Percentiles rank a stretch among this genome's conserved stretches.
Evolutionary conservation across 1,139 yeast species (phyloP).

Genomic region (Candida albicans): DNA sequence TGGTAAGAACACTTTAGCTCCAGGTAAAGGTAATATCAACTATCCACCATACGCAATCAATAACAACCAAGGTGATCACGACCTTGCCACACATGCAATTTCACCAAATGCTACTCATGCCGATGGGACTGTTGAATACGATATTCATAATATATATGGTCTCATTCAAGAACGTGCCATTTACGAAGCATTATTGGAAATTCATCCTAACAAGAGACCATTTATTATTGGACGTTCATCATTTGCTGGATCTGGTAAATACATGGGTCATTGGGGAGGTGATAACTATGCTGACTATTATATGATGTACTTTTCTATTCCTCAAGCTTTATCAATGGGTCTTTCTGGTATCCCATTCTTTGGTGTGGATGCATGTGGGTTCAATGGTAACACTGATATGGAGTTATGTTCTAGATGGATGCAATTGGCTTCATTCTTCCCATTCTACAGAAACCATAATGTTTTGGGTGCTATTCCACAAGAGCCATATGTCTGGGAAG

Average conservation of each 20-base stretch:
- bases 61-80: constrained; percentile 25
- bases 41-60: constrained; percentile 34
- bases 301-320: constrained; percentile 23
- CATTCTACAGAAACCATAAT: constrained; percentile 25
- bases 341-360: constrained; percentile 23
- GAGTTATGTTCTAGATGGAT: constrained; percentile 28
- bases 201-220: constrained; percentile 21
- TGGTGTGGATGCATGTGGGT: constrained; percentile 27
- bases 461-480: constrained; percentile 22
- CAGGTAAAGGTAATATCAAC: constrained; percentile 31
- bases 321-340: constrained; percentile 24
- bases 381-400: constrained; percentile 22
- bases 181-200: constrained; percentile 19
- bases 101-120: constrained; percentile 31
- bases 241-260: constrained; percentile 21
- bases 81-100: constrained; percentile 29
- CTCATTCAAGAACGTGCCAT: constrained; percentile 21
- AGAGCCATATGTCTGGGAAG: constrained; percentile 25
- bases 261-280: constrained; percentile 26
- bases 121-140: constrained; percentile 32
- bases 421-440: constrained; percentile 26
- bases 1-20: constrained; percentile 20
- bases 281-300: constrained; percentile 22
- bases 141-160: constrained; percentile 22
- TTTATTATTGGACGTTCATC: constrained; percentile 23